Evolutionary conservation across 495 filamentous ascomycete species (phyloP).

Genomic region (Rhypophila decipiens): DNA sequence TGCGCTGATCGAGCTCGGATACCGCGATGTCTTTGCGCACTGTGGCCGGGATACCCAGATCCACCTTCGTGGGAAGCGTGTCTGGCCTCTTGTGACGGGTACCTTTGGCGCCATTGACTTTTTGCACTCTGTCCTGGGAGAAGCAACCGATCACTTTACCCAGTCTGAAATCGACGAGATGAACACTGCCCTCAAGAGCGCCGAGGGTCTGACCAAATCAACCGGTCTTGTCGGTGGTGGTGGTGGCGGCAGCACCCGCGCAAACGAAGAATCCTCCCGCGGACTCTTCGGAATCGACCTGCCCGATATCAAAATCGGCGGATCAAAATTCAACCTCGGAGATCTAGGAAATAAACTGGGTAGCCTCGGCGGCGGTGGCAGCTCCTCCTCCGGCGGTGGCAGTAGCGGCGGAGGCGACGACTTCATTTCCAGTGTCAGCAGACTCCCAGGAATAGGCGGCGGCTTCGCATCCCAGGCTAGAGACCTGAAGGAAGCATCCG

Average conservation of each 20-base stretch:
- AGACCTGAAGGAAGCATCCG: conserved; percentile 65
- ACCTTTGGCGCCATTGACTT: conserved; percentile 92
- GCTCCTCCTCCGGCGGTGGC: conserved; percentile 30
- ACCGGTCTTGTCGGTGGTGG: conserved; percentile 13
- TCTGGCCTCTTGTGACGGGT: conserved; percentile 85
- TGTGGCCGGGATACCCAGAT: conserved; percentile 70
- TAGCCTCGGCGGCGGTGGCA: conserved; percentile 1
- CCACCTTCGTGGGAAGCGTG: conserved; percentile 61
- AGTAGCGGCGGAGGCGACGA: conserved; percentile 35
- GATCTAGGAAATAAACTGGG: no score
- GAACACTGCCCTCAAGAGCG: conserved; percentile 62
- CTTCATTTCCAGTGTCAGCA: conserved; percentile 65
- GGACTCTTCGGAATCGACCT: conserved; percentile 21
- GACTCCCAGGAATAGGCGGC: conserved; percentile 68
- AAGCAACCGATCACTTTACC: conserved; percentile 92
- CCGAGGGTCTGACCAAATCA: conserved; percentile 29
- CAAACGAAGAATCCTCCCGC: no score
- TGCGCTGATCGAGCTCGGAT: conserved; percentile 76
- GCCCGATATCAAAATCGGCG: no score
- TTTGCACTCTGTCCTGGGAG: conserved; percentile 91
- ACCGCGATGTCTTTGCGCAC: conserved; percentile 77
- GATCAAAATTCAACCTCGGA: no score
- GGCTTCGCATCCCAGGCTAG: conserved; percentile 73
- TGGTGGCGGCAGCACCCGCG: conserved; percentile 21
- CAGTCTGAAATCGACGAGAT: conserved; percentile 92